phyloP scores from a whole-genome alignment of 768 basidiomycete species.

The Xerocomus potaroensis region DNA sequence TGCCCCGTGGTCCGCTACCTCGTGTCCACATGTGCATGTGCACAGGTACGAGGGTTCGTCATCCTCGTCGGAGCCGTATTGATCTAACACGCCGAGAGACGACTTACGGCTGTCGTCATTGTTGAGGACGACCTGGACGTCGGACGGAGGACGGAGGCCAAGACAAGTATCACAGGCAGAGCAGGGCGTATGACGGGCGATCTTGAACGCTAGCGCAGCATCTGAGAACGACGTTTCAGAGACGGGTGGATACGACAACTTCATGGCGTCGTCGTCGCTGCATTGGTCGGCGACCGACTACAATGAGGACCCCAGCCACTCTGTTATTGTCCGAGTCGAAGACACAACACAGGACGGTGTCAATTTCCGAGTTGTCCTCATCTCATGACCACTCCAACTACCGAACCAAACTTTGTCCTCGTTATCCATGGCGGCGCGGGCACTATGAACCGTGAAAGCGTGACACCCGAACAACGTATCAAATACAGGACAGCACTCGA shows the following conservation, averaged over 20 bases:
- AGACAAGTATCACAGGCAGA: slow-evolving; percentile 57
- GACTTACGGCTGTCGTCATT: slow-evolving; percentile 39
- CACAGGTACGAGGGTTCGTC: slow-evolving; percentile 53
- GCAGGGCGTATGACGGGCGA: slow-evolving; percentile 79
- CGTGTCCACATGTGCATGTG: slow-evolving; percentile 68
- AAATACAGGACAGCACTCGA: slow-evolving; percentile 54
- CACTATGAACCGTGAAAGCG: slow-evolving; percentile 52
- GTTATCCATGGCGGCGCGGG: slow-evolving; percentile 83
- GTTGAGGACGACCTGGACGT: slow-evolving; percentile 57
- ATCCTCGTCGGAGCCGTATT: slow-evolving; percentile 72
- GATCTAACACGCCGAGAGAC: slow-evolving; percentile 50
- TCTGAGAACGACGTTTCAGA: slow-evolving; percentile 46
- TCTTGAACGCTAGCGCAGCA: slow-evolving; percentile 60
- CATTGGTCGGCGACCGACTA: background rate
- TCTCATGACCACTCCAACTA: background rate
- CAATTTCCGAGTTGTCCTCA: background rate
- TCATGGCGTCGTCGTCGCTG: slow-evolving; percentile 40
- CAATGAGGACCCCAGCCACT: background rate
- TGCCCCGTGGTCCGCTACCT: slow-evolving; percentile 61
- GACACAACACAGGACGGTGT: too few relatives aligned
- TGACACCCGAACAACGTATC: slow-evolving; percentile 57
- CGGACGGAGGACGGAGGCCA: slow-evolving; percentile 64
- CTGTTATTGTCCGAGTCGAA: background rate
- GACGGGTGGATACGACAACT: slow-evolving; percentile 64
- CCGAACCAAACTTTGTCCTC: slow-evolving; percentile 36